Base-by-base conservation (phyloP, 2,329 filamentous ascomycete genomes). In the Botrytis byssoidea region DNA sequence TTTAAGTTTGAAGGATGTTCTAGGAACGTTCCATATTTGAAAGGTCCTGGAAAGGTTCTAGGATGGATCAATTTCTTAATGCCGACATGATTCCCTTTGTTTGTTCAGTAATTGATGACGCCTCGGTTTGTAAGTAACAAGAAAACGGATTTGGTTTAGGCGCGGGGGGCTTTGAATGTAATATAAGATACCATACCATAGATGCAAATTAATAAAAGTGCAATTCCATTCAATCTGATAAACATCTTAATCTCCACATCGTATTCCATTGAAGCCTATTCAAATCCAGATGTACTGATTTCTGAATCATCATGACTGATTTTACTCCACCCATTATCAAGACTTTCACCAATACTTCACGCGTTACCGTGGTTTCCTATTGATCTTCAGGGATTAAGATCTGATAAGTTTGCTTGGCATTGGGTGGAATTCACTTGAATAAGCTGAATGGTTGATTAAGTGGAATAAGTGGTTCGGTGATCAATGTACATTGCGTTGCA, bases 371-470 rank as follows among this genome's bases (percentile, higher is more conserved):
- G 51, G n/a, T 44, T 69, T 69, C 48, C n/a, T 42, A 29, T 22
- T 46, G n/a, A 60, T 59, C 51, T 48, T 70, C 76, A 22, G 74
- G 75, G 74, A 76, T 75, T 74, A 75, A 76, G 75, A 78, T 78
- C 76, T 76, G 77, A 78, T 78, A 78, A 78, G 32, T 68, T 68
- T 75, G 65, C 64, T 64, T 61, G 44, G n/a, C 46, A 48, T 44
- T 9, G 22, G 40, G n/a, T 51, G 69, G 51, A 42, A 51, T 35
- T 32, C 5, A 35, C 35, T 68, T 32, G 16, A 3, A 29, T 57
- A 35, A 68, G 22, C 66, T 68, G 66, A 68, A 42, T 68, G 60
- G 69, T 48, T 44, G 7, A 57, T 20, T 42, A 25, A 51, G 18
- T 51, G 1, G 7, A 40, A 69, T 68, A 57, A 68, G 66, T 68